Evolutionary conservation across 2,329 filamentous ascomycete species (phyloP), one percentile per base, ranked within the genome.

Genomic region (Zelopaecilomyces penicillatus): DNA sequence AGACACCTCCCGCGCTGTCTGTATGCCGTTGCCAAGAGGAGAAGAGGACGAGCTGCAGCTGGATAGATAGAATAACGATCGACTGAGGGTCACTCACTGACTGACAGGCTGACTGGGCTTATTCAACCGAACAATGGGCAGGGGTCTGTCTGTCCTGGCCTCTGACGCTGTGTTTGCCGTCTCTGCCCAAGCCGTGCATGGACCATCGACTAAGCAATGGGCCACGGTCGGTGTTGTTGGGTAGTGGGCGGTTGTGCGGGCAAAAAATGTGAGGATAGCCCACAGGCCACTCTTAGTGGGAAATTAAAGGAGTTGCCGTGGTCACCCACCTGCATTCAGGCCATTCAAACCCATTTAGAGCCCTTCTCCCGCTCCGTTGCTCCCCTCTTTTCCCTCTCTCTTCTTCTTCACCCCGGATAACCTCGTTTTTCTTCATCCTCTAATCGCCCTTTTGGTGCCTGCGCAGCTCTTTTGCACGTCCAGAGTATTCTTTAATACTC

Each of bases 401-500:
- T 38, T 44, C 45, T 31, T 42, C 40, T 37, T 30, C 41, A 37
- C 41, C 42, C n/a, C 45, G 44, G 39, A 46, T 31, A 43, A 47
- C 37, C 42, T 47, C 41, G 40, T 44, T 40, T 34, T 38, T 44
- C 34, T 37, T 30, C 26, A 28, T 3, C 26, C 30, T 39, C 37
- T 9, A 30, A 30, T 47, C 30, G 42, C 31, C 33, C 41, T 39
- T 41, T 33, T 37, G 33, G 27, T 5, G 11, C 19, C 40, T n/a
- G 40, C 42, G 32, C 44, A 46, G 46, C 44, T 31, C 46, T 43
- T 45, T 51, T 39, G 44, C 35, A 45, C 43, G 39, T 38, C 30
- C 44, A 58, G 56, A 57, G 56, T 57, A 53, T 54, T 52, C 38
- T 43, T 54, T 36, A 53, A 54, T 58, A 54, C 55, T 58, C 53